Conservation (phyloP, 306 rosid genomes). For the Mucuna pruriens region DNA sequence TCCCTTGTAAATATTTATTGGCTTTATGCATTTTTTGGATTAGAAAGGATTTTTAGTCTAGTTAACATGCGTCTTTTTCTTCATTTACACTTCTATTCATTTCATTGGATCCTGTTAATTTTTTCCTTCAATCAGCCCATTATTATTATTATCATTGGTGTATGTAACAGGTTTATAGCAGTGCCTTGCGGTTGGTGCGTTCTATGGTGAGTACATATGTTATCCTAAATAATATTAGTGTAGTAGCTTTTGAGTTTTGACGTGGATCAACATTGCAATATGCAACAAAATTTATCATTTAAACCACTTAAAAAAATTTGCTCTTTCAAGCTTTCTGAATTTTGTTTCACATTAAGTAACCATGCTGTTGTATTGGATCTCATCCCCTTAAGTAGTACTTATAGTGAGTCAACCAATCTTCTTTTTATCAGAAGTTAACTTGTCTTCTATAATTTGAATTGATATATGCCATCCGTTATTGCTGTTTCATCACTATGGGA, state of each 20-base stretch:
- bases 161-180: constrained; percentile 83
- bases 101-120: not conserved
- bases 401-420: not conserved
- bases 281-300: constrained; percentile 24
- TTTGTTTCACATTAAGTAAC: constrained; percentile 20
- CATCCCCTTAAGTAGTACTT: constrained; percentile 26
- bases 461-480: constrained; percentile 15
- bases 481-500: constrained; percentile 9
- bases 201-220: constrained; percentile 85
- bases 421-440: constrained; percentile 24
- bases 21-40: constrained; percentile 27
- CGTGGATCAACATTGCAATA: constrained; percentile 22
- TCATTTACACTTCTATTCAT: not conserved
- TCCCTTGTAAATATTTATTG: constrained; percentile 20
- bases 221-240: constrained; percentile 22
- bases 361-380: constrained; percentile 14
- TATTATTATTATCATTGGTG: not conserved
- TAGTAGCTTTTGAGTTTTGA: constrained; percentile 34
- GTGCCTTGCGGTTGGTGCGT: constrained; percentile 97
- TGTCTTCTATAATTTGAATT: constrained; percentile 21
- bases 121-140: not conserved
- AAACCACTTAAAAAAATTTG: constrained; percentile 2
- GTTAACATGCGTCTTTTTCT: constrained; percentile 23
- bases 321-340: constrained; percentile 23
- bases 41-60: constrained; percentile 31